phyloP scores from a whole-genome alignment of 192 early-diverging fungal genomes.

The Gamsiella multidivaricata region DNA sequence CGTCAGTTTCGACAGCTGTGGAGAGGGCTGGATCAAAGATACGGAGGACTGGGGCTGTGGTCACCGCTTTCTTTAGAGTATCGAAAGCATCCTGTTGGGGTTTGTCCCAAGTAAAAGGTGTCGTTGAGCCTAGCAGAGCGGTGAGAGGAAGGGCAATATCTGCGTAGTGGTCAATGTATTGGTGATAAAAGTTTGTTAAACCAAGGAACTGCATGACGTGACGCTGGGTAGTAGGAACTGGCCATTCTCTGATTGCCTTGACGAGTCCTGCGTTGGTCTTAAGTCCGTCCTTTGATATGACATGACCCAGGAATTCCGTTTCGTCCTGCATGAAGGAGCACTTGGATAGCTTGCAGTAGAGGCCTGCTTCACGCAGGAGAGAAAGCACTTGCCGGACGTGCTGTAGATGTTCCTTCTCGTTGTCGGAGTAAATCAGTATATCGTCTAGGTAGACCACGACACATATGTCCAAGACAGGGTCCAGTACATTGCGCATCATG shows the following conservation, averaged over 20 bases:
- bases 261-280: too few species aligned
- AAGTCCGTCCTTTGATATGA: slow-evolving; percentile 15
- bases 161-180: background rate
- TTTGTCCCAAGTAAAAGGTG: too few species aligned
- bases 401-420: slow-evolving; percentile 33
- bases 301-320: slow-evolving; percentile 13
- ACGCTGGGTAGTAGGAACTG: too few species aligned
- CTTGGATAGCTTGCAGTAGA: slow-evolving; percentile 42
- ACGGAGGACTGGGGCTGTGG: too few species aligned
- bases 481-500: slow-evolving; percentile 57
- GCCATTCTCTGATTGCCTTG: too few species aligned
- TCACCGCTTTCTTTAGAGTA: too few species aligned
- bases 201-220: too few species aligned
- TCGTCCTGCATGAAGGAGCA: slow-evolving; percentile 30
- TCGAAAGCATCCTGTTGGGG: too few species aligned
- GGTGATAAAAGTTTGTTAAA: too few species aligned
- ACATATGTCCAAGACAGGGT: slow-evolving; percentile 24
- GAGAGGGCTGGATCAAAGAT: too few species aligned
- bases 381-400: slow-evolving; percentile 38
- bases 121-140: slow-evolving; percentile 10
- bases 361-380: slow-evolving; percentile 26
- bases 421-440: slow-evolving; percentile 53
- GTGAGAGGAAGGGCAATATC: slow-evolving; percentile 1
- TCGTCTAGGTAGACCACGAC: slow-evolving; percentile 53
- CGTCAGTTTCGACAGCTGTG: too few species aligned